Base-by-base conservation (phyloP, 2,329 filamentous ascomycete species). In the Colletotrichum melonis region DNA sequence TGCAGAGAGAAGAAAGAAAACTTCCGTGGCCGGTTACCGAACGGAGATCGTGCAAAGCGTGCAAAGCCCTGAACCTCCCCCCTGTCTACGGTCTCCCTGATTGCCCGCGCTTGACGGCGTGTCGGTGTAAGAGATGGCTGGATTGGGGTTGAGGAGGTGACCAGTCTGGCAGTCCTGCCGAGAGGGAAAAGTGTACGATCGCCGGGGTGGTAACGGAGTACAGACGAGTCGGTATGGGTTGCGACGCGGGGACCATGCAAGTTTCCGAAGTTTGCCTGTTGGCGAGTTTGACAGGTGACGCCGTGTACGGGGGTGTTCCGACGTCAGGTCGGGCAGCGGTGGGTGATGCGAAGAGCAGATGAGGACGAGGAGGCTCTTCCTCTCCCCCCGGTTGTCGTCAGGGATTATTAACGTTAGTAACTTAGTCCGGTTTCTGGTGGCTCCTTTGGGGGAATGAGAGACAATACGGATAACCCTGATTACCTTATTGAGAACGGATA, bases 191-290 rank as follows among this genome's bases (percentile, higher is more conserved):
- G 57, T 60, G 70, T 65, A 38, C 66, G 66, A 60, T 65, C 59
- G 55, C 55, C 60, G 28, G 38, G 46, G n/a, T 16, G 38, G 14
- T 42, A 42, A 42, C 38, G 38, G 14, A 42, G 38, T 42, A 42
- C 38, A 42, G 38, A 42, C 38, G 38, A 35, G 38, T 52, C 12
- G 57, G 60, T 46, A 55, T 56, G 55, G n/a, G 58, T 66, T 66
- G 42, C 42, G 67, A 70, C 56, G 56, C 70, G 60, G 70, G 70
- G 70, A 66, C 66, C 67, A 73, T 52, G 56, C 67, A 70, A 11
- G 67, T 60, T 70, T 60, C 56, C 60, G 55, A 56, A 60, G 32
- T 38, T 49, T 26, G 49, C 32, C 32, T 26, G 32, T 8, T 55
- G 59, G 54, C 52, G 28, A 24, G 19, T 60, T 57, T 70, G 67